These are phyloP conservation scores for Candida mesenterica DNA, from an alignment of 1,139 yeast genomes.

Conservation along the genomic window DNA sequence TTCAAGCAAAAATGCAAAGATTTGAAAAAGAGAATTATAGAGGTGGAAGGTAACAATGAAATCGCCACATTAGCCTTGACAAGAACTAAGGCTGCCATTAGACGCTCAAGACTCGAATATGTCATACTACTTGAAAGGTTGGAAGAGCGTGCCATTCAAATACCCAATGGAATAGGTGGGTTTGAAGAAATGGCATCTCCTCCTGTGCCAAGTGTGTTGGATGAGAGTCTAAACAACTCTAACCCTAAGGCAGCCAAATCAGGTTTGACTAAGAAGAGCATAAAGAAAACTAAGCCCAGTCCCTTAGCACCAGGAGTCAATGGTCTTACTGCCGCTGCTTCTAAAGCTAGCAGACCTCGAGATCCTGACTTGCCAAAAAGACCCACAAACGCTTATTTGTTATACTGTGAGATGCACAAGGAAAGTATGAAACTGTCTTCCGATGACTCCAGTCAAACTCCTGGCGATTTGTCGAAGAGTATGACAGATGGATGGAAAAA, in stretches of 20 bases:
- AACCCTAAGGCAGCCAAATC: conserved; percentile 21
- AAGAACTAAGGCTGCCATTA: conserved; percentile 73
- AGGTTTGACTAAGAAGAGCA: conserved; percentile 22
- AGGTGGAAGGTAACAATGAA: conserved; percentile 80
- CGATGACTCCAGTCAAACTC: conserved; percentile 30
- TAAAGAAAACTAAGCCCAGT: conserved; percentile 17
- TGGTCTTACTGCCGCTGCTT: conserved; percentile 13
- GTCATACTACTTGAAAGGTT: conserved; percentile 75
- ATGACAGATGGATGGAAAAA: conserved; percentile 87
- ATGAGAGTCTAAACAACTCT: conserved; percentile 27
- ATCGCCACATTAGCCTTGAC: conserved; percentile 73
- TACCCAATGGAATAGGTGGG: conserved; percentile 32
- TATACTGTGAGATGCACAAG: conserved; percentile 84
- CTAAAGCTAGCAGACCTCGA: conserved; percentile 40
- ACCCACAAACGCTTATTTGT: conserved; percentile 85
- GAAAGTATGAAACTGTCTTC: conserved; percentile 63
- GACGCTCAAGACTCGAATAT: conserved; percentile 80
- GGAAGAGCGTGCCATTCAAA: conserved; percentile 51
- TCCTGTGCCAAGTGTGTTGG: conserved; percentile 37
- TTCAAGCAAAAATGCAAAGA: conserved; percentile 67
- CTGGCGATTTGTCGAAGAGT: conserved; percentile 67
- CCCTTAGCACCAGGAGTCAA: conserved; percentile 8
- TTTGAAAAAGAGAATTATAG: conserved; percentile 66
- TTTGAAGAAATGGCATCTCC: conserved; percentile 46
- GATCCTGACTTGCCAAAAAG: conserved; percentile 86